Evolutionary conservation across 1,139 yeast species (phyloP).

Genomic region (Saccharomyces pastorianus): DNA sequence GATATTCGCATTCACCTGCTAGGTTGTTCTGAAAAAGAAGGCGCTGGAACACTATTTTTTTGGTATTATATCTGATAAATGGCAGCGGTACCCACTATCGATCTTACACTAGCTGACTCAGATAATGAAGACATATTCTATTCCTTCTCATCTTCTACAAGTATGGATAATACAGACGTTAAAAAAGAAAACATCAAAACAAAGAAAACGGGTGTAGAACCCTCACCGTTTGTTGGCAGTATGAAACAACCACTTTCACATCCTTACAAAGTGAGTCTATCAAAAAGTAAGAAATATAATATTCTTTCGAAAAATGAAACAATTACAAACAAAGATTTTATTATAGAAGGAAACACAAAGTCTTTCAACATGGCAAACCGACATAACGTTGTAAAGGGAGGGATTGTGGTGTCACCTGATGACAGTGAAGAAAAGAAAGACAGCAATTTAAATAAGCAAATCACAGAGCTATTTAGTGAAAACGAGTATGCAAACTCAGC

Average conservation of each 20-base stretch:
- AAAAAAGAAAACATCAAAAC: neutral
- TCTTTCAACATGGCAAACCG: neutral
- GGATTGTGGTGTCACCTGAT: neutral
- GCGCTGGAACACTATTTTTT: neutral
- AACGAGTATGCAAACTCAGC: neutral
- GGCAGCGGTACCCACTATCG: slow-evolving; percentile 15
- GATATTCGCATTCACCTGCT: neutral
- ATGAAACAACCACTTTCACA: neutral
- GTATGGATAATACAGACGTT: slow-evolving; percentile 1
- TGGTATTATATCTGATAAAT: neutral
- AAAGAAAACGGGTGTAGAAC: too few species aligned
- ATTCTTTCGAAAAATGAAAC: neutral
- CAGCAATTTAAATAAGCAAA: neutral
- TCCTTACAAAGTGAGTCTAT: neutral
- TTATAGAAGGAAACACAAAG: neutral
- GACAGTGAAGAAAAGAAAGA: neutral
- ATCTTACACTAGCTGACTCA: slow-evolving; percentile 17
- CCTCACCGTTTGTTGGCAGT: too few species aligned
- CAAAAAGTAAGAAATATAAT: neutral
- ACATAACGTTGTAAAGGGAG: too few species aligned
- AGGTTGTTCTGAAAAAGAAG: neutral
- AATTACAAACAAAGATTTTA: neutral
- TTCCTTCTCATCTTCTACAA: slow-evolving; percentile 2
- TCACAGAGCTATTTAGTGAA: neutral
- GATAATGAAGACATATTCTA: slow-evolving; percentile 6